Evolutionary conservation across 75 land plant species (phyloP), one percentile per base, ranked within the genome.

Genomic region (Pinus albicaulis): DNA sequence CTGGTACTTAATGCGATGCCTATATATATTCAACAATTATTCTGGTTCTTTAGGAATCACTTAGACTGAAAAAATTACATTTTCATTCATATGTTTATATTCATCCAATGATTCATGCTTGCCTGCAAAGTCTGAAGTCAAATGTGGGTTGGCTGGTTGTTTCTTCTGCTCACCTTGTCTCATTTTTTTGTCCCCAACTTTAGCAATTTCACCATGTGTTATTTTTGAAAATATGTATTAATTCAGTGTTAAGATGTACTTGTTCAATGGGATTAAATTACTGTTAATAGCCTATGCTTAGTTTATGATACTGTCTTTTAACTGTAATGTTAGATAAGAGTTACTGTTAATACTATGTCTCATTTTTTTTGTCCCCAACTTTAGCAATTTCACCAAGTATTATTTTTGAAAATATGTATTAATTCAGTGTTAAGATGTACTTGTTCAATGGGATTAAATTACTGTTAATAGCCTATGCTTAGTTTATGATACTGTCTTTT

Each of bases 1-100:
- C 75, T 96, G 95, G 99, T 96, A 92, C 20, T 41, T 38, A 66
- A 48, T 6, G 38, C 38, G 41, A 41, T 48, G 53, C 71, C n/a
- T 38, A 5, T 19, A 68, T 68, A 19, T 68, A 22, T 68, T 1
- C 41, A 34, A 66, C 23, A 41, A 8, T n/a, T 3, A 19, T 7
- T 66, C 17, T 66, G 7, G 17, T 38, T 66, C 44, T 38, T 66
- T 17, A 36, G 70, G 10, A 36, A 10, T 41, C 34, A 12, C 10
- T 68, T 23, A 34, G 34, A 1, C 34, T 34, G 16, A 64, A 31
- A 11, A 61, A 25, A 26, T 26, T 25, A 61, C 11, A 25, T 61
- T 61, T 25, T 61, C 64, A 11, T 61, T 48, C 10, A 48, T 12
- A 10, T 48, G 53, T 48, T 48, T 48, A 48, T 48, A 48, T 48